A percentile compares a stretch with the other conserved stretches of the same genome.
Evolutionary conservation across 495 filamentous ascomycete species (phyloP).

Genomic region (Penicillium egyptiacum): DNA sequence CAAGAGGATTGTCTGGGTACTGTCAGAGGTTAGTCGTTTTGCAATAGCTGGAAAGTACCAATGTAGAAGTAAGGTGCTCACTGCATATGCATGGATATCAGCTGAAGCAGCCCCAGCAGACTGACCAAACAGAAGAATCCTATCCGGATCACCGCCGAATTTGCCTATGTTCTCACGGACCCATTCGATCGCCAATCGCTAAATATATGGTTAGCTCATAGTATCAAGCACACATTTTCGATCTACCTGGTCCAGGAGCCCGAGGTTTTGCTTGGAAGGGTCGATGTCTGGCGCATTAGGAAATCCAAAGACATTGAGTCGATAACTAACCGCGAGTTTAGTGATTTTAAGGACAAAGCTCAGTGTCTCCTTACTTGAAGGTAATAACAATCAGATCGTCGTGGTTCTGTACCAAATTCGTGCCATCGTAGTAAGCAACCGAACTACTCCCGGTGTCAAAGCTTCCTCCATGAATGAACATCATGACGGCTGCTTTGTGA

Average conservation of each 20-base stretch:
- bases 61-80: neutral
- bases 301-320: constrained; percentile 41
- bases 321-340: constrained; percentile 23
- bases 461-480: constrained; percentile 26
- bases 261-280: constrained; percentile 28
- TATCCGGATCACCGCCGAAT: constrained; percentile 39
- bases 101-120: constrained; percentile 34
- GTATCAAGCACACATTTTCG: neutral
- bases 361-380: constrained; percentile 17
- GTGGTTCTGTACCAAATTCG: constrained; percentile 31
- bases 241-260: constrained; percentile 35
- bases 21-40: neutral
- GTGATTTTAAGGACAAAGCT: neutral
- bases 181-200: constrained; percentile 42
- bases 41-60: neutral
- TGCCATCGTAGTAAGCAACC: constrained; percentile 38
- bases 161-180: constrained; percentile 32
- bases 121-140: constrained; percentile 39
- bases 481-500: constrained; percentile 20
- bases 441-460: constrained; percentile 35
- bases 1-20: constrained; percentile 34
- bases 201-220: neutral
- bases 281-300: constrained; percentile 28
- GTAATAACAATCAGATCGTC: constrained; percentile 39
- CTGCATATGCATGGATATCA: constrained; percentile 33